These are phyloP conservation scores for Boletus tomentosulus DNA, from an alignment of 768 basidiomycete species.

Conservation along the genomic window DNA sequence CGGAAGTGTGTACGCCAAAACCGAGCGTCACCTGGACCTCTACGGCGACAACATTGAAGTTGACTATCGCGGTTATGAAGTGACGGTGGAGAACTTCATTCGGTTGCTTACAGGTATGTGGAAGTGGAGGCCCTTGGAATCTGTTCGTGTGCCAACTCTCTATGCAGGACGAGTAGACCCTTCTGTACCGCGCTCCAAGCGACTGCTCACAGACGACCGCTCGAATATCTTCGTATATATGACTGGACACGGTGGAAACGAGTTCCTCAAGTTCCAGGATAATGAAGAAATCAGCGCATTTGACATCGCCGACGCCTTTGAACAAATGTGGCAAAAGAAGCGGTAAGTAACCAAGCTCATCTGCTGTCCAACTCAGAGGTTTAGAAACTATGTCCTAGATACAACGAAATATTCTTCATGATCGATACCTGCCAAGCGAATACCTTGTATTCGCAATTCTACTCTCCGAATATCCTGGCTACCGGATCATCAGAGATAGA, in stretches of 20 bases:
- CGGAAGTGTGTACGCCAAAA: constrained; percentile 88
- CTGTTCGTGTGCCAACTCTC: neutral
- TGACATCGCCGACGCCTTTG: constrained; percentile 96
- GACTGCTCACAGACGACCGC: constrained; percentile 82
- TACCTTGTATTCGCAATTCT: constrained; percentile 89
- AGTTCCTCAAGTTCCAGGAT: constrained; percentile 99
- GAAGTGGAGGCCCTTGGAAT: neutral
- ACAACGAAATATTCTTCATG: constrained; percentile 98
- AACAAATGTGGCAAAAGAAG: constrained; percentile 98
- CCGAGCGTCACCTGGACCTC: constrained; percentile 75
- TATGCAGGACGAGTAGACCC: constrained; percentile 75
- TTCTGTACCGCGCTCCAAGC: constrained; percentile 86
- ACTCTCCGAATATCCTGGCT: constrained; percentile 89
- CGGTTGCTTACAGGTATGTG: constrained; percentile 81
- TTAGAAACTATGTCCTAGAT: constrained; percentile 42
- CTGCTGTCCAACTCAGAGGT: neutral
- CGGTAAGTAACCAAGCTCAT: constrained; percentile 43
- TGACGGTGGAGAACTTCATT: constrained; percentile 95
- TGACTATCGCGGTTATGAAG: constrained; percentile 97
- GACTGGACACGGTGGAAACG: constrained; percentile 98
- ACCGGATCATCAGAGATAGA: constrained; percentile 81
- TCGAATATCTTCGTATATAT: constrained; percentile 97
- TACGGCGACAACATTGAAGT: constrained; percentile 98
- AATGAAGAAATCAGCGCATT: constrained; percentile 97
- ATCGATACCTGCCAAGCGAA: constrained; percentile 98